These are phyloP conservation scores for Starmerella sirachaensis DNA, from an alignment of 805 yeast species.

Conservation along the genomic window DNA sequence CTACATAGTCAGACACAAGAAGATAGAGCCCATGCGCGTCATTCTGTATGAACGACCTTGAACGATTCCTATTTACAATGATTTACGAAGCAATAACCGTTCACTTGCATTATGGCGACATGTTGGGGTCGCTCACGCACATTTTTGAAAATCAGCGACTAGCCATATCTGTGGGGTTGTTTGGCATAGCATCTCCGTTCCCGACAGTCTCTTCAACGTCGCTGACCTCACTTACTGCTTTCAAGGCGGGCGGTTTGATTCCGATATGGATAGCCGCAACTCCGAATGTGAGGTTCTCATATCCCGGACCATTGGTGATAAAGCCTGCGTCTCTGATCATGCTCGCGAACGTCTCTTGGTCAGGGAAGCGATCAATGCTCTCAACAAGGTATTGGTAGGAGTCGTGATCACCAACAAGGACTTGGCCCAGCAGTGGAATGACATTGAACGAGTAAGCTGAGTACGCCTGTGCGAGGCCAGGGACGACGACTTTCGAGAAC, in stretches of 20 bases:
- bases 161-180: too few species aligned
- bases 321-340: conserved; percentile 96
- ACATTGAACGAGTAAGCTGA: conserved; percentile 79
- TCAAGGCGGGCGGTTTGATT: conserved; percentile 45
- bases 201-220: not conserved
- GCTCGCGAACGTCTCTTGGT: conserved; percentile 75
- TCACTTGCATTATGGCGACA: too few species aligned
- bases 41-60: too few species aligned
- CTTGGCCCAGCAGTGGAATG: conserved; percentile 89
- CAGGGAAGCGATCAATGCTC: conserved; percentile 82
- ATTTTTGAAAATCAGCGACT: too few species aligned
- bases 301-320: conserved; percentile 78
- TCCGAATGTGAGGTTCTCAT: conserved; percentile 88
- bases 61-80: too few species aligned
- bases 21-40: too few species aligned
- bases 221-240: not conserved
- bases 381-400: conserved; percentile 95
- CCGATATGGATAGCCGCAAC: conserved; percentile 94
- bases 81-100: too few species aligned
- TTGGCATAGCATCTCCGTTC: too few species aligned
- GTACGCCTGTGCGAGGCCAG: conserved; percentile 60
- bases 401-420: conserved; percentile 88
- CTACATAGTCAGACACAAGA: too few species aligned
- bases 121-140: too few species aligned
- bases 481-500: conserved; percentile 81